phyloP scores from a whole-genome alignment of 2,329 filamentous ascomycete species.

The Sclerotinia borealis region DNA sequence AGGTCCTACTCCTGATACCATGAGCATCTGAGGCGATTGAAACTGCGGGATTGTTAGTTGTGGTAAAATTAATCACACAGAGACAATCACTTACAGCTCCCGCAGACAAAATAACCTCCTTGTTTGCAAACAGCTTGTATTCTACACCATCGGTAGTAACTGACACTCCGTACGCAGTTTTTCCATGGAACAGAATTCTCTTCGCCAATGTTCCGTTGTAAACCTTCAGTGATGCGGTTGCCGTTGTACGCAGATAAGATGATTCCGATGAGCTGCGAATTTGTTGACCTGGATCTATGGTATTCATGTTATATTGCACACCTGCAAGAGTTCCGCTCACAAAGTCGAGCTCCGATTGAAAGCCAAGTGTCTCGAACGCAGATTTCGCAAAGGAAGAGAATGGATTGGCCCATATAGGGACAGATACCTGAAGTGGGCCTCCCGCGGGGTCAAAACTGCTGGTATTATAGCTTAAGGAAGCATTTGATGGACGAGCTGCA shows the following conservation, averaged over 20 bases:
- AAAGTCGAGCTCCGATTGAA: neutral
- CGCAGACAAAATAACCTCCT: slow-evolving; percentile 17
- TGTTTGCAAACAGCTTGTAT: slow-evolving; percentile 18
- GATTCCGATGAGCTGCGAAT: neutral
- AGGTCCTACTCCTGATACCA: neutral
- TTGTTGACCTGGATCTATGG: neutral
- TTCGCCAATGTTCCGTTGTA: neutral
- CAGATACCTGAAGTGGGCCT: neutral
- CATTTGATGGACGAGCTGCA: neutral
- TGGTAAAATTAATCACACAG: neutral
- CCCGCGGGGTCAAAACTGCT: neutral
- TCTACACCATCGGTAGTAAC: neutral
- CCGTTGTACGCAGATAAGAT: neutral
- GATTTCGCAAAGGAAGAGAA: neutral
- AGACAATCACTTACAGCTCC: neutral
- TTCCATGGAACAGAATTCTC: slow-evolving; percentile 1
- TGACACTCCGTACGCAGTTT: neutral
- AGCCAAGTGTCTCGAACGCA: neutral
- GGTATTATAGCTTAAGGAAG: neutral
- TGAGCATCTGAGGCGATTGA: slow-evolving; percentile 1
- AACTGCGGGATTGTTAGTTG: neutral
- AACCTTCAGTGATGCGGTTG: neutral
- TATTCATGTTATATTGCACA: neutral
- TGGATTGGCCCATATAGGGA: neutral
- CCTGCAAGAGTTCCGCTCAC: slow-evolving; percentile 4